These are phyloP conservation scores for Nothophytophthora sp. DNA, from an alignment of 352 stramenopile species.

Conservation along the genomic window DNA sequence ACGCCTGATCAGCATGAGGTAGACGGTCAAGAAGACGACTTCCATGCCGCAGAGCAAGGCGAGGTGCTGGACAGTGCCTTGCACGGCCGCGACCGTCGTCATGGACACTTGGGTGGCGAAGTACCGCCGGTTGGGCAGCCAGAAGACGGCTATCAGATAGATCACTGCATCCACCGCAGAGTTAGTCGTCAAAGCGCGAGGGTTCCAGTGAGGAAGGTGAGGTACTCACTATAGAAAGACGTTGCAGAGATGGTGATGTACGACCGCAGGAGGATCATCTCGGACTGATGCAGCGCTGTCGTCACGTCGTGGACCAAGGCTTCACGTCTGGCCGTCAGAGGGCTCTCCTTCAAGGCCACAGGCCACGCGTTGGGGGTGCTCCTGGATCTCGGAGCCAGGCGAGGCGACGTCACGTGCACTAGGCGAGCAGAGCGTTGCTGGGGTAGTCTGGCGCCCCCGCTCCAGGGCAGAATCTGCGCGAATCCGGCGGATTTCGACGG, in stretches of 20 bases:
- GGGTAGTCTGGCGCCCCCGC: background rate
- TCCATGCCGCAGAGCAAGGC: conserved; percentile 15
- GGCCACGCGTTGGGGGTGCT: background rate
- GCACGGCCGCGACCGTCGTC: conserved; percentile 8
- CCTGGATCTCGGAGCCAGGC: background rate
- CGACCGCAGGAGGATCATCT: conserved; percentile 24
- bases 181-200: background rate
- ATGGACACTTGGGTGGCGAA: conserved; percentile 18
- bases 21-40: conserved; percentile 16
- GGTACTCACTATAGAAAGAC: conserved; percentile 21
- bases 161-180: conserved; percentile 10
- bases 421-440: background rate
- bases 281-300: conserved; percentile 14
- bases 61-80: conserved; percentile 7
- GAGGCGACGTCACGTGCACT: background rate
- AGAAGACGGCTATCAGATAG: conserved; percentile 16
- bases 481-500: background rate
- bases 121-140: conserved; percentile 14
- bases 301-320: conserved; percentile 5
- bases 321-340: conserved; percentile 2
- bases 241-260: conserved; percentile 19
- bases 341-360: background rate
- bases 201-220: background rate
- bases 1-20: conserved; percentile 8
- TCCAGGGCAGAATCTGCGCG: background rate